Base-by-base conservation (phyloP, 176 grass and related monocot genomes). In the Echinochloa phyllopogon region DNA sequence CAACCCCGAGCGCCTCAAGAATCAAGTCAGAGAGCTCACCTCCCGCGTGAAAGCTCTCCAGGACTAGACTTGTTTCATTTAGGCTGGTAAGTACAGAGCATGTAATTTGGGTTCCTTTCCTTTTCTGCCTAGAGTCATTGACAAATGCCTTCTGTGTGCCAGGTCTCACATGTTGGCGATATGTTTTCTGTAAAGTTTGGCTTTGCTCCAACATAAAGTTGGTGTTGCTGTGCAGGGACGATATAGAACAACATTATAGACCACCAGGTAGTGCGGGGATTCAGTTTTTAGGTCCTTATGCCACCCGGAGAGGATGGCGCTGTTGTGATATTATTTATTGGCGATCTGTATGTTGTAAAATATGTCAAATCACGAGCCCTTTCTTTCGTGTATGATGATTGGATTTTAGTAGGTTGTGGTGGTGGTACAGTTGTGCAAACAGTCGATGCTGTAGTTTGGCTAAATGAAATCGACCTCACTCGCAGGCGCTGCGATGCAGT, bases 21-120 rank as follows among this genome's bases (percentile, higher is more conserved):
- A 90, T 80, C 93, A 93, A 85, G 93, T 95, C 74, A 87, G 90
- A 79, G 93, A 93, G 72, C 59, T 95, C 29, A 95, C 93, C 48
- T 90, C 91, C 20, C 88, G 83, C 16, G 88, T 91, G 60, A 89
- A 90, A 79, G 86, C 88, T 86, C 90, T 95, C 37, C 88, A 95
- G 81, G 90, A 91, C 43, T 91, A 87, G 25, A 33, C 8, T 15
- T 20, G 4, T 40, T 73, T 42, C 21, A 14, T 61, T 8, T 69
- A 47, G 42, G 23, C 10, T 3, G 75, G 89, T 87, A 60, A 83
- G 88, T 56, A 61, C 24, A 68, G 1, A 36, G 12, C 9, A 36
- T 77, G 17, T 37, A 10, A 48, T 29, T 5, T 27, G 67, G 24
- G 0, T 49, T 36, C 0, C 65, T 33, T 17, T 37, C 16, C 50